A percentile compares a stretch with the other conserved stretches of the same genome.
Evolutionary conservation across 805 yeast genomes (phyloP).

Genomic region (Candida easanensis): DNA sequence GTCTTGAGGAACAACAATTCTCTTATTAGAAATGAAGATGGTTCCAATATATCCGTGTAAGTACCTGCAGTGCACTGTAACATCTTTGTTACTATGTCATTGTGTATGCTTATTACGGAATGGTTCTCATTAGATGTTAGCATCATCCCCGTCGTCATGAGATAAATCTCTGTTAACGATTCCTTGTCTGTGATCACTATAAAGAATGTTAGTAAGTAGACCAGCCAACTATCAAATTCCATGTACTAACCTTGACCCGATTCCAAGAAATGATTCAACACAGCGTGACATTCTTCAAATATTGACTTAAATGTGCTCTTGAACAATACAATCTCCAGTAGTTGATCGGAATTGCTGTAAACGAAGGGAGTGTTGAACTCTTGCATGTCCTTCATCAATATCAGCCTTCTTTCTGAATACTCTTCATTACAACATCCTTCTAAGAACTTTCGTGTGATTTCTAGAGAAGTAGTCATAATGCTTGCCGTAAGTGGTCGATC

Average conservation of each 20-base stretch:
- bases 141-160: constrained; percentile 33
- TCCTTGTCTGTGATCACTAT: constrained; percentile 5
- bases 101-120: constrained; percentile 31
- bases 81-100: constrained; percentile 21
- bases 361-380: constrained; percentile 12
- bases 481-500: too few relatives aligned
- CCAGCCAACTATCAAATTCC: too few relatives aligned
- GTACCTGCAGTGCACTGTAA: too few relatives aligned
- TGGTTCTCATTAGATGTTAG: constrained; percentile 37
- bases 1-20: constrained; percentile 23
- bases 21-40: constrained; percentile 12
- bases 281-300: constrained; percentile 32
- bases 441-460: constrained; percentile 14
- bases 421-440: constrained; percentile 5
- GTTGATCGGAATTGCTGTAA: constrained; percentile 4
- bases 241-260: constrained; percentile 9
- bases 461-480: background rate
- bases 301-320: constrained; percentile 28
- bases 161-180: constrained; percentile 16
- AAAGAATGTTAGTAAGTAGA: background rate
- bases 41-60: constrained; percentile 4
- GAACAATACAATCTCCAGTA: constrained; percentile 34
- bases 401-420: constrained; percentile 11
- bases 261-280: constrained; percentile 10
- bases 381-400: constrained; percentile 12